Conservation (phyloP, 2,329 filamentous ascomycete genomes). For the Lasiodiplodia citricola region DNA sequence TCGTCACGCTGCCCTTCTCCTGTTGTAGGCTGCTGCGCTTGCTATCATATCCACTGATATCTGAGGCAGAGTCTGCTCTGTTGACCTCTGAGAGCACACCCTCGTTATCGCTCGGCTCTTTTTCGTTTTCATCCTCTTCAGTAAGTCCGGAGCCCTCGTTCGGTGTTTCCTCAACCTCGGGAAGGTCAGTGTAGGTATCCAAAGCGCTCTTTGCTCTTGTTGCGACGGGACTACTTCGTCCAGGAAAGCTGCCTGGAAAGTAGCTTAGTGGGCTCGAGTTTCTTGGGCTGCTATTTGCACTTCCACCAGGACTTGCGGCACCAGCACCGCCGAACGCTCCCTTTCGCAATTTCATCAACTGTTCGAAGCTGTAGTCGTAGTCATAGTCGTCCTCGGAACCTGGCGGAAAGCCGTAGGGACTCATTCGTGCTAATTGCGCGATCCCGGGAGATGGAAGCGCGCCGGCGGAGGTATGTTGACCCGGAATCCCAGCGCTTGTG, state of each 20-base stretch:
- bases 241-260: constrained; percentile 13
- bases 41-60: neutral
- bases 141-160: neutral
- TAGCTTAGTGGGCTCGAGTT: constrained; percentile 36
- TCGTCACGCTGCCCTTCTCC: neutral
- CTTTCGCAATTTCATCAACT: constrained; percentile 73
- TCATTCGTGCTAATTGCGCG: constrained; percentile 71
- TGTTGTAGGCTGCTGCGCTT: neutral
- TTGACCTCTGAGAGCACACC: neutral
- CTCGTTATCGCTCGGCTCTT: neutral
- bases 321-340: constrained; percentile 76
- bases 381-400: constrained; percentile 62
- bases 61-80: constrained; percentile 10
- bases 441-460: constrained; percentile 73
- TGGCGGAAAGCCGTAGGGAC: constrained; percentile 57
- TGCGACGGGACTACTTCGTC: constrained; percentile 15
- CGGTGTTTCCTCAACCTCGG: constrained; percentile 16
- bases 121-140: neutral
- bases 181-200: constrained; percentile 7
- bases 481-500: constrained; percentile 2
- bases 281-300: constrained; percentile 39
- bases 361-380: constrained; percentile 73
- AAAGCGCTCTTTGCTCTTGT: constrained; percentile 22
- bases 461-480: constrained; percentile 40
- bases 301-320: constrained; percentile 56